These are phyloP conservation scores for Puccinia hordei DNA, from an alignment of 1,284 basidiomycete species.

Conservation along the genomic window DNA sequence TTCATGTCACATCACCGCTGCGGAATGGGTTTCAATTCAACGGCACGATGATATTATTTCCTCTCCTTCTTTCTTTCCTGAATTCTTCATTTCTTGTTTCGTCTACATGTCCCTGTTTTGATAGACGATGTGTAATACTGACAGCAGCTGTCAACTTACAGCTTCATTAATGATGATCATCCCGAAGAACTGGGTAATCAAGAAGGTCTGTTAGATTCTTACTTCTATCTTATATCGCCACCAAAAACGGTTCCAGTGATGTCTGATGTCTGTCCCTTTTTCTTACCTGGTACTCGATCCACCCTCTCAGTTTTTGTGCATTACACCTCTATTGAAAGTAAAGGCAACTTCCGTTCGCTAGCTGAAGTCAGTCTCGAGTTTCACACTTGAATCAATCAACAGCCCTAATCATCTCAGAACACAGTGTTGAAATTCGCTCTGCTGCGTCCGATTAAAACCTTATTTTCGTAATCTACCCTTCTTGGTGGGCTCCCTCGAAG, in stretches of 20 bases:
- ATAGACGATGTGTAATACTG: constrained; percentile 6
- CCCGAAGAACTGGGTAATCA: constrained; percentile 51
- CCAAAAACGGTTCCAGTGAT: no score
- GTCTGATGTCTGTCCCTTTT: neutral
- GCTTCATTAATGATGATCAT: constrained; percentile 50
- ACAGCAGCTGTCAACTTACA: constrained; percentile 2
- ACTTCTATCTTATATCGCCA: neutral
- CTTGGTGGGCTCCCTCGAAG: neutral
- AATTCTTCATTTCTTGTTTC: neutral
- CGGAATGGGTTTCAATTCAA: neutral
- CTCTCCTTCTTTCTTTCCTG: neutral
- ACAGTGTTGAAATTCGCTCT: neutral
- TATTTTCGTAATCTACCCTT: neutral
- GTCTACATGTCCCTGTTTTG: neutral
- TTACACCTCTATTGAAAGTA: constrained; percentile 50
- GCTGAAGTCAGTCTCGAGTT: constrained; percentile 41
- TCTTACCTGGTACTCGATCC: neutral
- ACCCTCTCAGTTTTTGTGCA: constrained; percentile 45
- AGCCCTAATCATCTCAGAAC: neutral
- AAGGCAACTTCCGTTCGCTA: constrained; percentile 50
- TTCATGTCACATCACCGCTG: neutral
- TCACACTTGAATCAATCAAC: neutral
- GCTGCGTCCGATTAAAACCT: neutral
- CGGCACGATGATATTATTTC: no score
- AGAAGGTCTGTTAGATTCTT: constrained; percentile 38